These are phyloP conservation scores for Huntiella savannae DNA, from an alignment of 2,329 filamentous ascomycete species.

Conservation along the genomic window DNA sequence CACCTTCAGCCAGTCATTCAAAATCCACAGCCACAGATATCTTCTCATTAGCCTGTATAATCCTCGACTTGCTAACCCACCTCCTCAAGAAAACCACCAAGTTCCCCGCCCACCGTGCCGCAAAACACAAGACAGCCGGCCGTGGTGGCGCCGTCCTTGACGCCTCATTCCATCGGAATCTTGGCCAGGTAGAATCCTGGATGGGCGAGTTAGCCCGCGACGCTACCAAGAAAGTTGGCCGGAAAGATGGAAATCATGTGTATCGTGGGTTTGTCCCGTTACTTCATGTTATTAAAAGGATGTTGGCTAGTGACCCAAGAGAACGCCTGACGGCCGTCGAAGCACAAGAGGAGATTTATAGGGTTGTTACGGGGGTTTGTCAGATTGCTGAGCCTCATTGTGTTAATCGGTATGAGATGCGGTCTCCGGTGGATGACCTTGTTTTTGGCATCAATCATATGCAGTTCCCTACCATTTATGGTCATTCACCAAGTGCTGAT, in stretches of 20 bases:
- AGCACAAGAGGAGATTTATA: conserved; percentile 32
- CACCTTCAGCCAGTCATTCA: conserved; percentile 20
- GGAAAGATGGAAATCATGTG: conserved; percentile 23
- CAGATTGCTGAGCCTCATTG: conserved; percentile 32
- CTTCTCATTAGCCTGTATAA: conserved; percentile 55
- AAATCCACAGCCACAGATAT: conserved; percentile 45
- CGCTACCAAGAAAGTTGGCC: conserved; percentile 27
- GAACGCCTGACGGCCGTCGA: conserved; percentile 34
- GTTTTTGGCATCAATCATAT: conserved; percentile 17
- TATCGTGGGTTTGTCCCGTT: conserved; percentile 33
- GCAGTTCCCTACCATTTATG: no score
- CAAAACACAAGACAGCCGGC: conserved; percentile 40
- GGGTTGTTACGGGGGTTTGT: conserved; percentile 30
- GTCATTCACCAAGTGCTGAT: no score
- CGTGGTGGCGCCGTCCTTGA: conserved; percentile 44
- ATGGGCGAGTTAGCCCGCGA: conserved; percentile 41
- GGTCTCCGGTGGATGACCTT: conserved; percentile 12
- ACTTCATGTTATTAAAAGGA: conserved; percentile 32
- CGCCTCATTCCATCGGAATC: conserved; percentile 53
- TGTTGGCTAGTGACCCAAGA: conserved; percentile 32
- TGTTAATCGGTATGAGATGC: conserved; percentile 26
- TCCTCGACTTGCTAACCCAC: conserved; percentile 51
- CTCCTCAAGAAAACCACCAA: conserved; percentile 47
- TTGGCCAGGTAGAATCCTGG: conserved; percentile 50
- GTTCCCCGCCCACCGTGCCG: conserved; percentile 46